Percentiles rank a stretch among this genome's conserved stretches.
These are phyloP conservation scores for Puccinia polysora DNA, from an alignment of 1,284 basidiomycete genomes.

Conservation along the genomic window DNA sequence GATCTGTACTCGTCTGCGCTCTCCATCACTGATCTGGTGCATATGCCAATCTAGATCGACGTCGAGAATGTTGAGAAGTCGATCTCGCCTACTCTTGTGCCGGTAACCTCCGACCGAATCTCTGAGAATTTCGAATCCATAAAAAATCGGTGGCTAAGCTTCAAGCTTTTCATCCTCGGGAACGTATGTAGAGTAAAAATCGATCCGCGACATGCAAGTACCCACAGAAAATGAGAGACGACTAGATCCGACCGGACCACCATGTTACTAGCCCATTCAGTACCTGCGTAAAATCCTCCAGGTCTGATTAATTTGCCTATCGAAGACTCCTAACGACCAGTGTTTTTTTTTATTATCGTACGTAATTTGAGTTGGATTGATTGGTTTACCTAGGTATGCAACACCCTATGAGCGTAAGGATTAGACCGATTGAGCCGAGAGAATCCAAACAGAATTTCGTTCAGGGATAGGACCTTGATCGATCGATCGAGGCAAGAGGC, in stretches of 20 bases:
- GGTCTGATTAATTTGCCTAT: background rate
- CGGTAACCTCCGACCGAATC: slow-evolving; percentile 94
- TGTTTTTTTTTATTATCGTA: background rate
- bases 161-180: background rate
- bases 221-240: slow-evolving; percentile 74
- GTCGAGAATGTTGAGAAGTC: slow-evolving; percentile 82
- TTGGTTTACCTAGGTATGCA: slow-evolving; percentile 80
- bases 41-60: slow-evolving; percentile 86
- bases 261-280: slow-evolving; percentile 81
- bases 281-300: slow-evolving; percentile 44
- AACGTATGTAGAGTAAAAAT: background rate
- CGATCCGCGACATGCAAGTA: background rate
- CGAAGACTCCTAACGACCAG: background rate
- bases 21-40: slow-evolving; percentile 91
- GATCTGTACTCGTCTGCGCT: slow-evolving; percentile 86
- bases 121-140: slow-evolving; percentile 41
- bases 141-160: background rate
- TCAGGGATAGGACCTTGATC: background rate
- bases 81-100: slow-evolving; percentile 80
- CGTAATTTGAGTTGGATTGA: slow-evolving; percentile 52
- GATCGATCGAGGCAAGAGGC: background rate
- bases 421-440: background rate
- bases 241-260: slow-evolving; percentile 90
- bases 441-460: slow-evolving; percentile 10
- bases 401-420: slow-evolving; percentile 59